Conservation (phyloP, 2,329 filamentous ascomycete species). For the Salinomyces thailandicus region DNA sequence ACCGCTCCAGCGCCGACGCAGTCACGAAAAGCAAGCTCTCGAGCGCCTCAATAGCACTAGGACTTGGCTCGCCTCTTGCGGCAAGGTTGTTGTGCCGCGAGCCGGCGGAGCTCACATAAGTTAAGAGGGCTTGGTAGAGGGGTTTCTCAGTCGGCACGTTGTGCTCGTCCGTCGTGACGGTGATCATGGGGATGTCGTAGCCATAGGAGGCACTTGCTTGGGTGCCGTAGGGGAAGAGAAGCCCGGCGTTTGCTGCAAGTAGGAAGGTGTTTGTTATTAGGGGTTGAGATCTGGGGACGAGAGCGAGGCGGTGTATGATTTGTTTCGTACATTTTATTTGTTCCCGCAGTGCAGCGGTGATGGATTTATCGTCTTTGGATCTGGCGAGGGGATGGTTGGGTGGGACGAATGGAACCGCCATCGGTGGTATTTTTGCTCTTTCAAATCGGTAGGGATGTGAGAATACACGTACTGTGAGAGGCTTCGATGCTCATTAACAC, state of each 20-base stretch:
- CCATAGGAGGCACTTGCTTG: not conserved
- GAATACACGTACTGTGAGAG: too few relatives aligned
- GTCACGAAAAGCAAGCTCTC: not conserved
- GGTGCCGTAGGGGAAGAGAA: not conserved
- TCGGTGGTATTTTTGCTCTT: too few relatives aligned
- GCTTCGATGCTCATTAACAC: too few relatives aligned
- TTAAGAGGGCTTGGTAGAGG: not conserved
- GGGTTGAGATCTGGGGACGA: too few relatives aligned
- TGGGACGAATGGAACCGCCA: not conserved
- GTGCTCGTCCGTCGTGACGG: not conserved
- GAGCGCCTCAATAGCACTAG: not conserved
- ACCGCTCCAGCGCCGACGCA: not conserved
- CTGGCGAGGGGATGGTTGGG: not conserved
- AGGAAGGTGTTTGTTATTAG: too few relatives aligned
- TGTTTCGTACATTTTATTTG: conserved; percentile 1
- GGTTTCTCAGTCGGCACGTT: not conserved
- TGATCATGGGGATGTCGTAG: not conserved
- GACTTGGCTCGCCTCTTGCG: not conserved
- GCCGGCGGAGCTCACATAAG: not conserved
- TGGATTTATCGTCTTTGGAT: not conserved
- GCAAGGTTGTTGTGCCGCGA: not conserved
- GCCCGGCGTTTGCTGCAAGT: not conserved
- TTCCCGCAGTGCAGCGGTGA: not conserved
- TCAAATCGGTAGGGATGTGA: too few relatives aligned
- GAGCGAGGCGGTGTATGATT: too few relatives aligned